Evolutionary conservation across 805 yeast species (phyloP).

Genomic region (Zygoascus ofunaensis): DNA sequence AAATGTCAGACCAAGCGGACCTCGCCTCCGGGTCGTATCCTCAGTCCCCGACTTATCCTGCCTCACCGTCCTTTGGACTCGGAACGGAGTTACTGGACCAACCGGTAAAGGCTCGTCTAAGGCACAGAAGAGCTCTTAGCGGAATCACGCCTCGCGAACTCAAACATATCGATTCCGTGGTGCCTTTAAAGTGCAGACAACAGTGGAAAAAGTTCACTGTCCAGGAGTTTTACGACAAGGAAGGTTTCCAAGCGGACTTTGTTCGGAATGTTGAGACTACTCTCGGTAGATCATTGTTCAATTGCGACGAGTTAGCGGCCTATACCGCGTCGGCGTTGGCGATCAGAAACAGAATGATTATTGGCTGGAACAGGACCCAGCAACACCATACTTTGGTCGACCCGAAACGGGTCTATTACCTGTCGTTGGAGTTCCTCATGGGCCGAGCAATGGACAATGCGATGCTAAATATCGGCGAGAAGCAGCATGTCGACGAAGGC

Average conservation of each 20-base stretch:
- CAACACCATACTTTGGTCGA: constrained; percentile 78
- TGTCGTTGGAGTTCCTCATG: constrained; percentile 84
- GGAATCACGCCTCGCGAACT: constrained; percentile 90
- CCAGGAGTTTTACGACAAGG: constrained; percentile 39
- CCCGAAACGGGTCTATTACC: constrained; percentile 76
- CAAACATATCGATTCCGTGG: constrained; percentile 67
- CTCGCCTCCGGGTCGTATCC: not conserved
- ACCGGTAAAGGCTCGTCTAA: constrained; percentile 10
- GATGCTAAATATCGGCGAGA: constrained; percentile 65
- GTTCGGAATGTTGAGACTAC: constrained; percentile 85
- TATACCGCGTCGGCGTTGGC: constrained; percentile 80
- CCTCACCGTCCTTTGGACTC: constrained; percentile 1
- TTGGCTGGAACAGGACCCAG: constrained; percentile 91
- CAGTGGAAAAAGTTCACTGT: constrained; percentile 68
- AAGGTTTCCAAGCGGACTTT: constrained; percentile 56
- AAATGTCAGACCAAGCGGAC: not conserved
- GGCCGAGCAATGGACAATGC: constrained; percentile 95
- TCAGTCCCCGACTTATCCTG: constrained; percentile 1
- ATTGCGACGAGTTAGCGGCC: constrained; percentile 87
- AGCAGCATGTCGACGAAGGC: constrained; percentile 48
- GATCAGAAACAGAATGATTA: constrained; percentile 66
- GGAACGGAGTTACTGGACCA: constrained; percentile 1
- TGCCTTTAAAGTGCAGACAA: constrained; percentile 69
- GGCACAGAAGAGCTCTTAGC: constrained; percentile 56
- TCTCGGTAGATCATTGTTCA: constrained; percentile 83